Evolutionary conservation across 2,329 filamentous ascomycete species (phyloP).

Genomic region (Lachnellula suecica): DNA sequence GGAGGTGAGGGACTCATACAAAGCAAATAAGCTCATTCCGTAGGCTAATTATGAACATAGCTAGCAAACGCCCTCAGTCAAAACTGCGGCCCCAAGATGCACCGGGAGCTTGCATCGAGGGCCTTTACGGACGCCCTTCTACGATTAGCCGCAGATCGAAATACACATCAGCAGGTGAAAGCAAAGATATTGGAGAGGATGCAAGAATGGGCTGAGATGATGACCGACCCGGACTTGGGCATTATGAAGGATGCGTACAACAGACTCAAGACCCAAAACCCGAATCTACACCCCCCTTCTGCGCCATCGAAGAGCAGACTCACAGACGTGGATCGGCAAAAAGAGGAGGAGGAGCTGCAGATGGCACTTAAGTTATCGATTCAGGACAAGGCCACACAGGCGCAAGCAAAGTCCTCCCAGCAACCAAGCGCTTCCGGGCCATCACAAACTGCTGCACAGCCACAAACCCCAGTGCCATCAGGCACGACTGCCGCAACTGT

Average conservation of each 20-base stretch:
- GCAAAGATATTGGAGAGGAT: conserved; percentile 95
- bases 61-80: conserved; percentile 71
- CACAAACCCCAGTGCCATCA: conserved; percentile 64
- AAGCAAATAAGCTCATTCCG: not conserved
- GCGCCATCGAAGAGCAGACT: conserved; percentile 92
- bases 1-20: conserved; percentile 44
- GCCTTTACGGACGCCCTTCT: conserved; percentile 88
- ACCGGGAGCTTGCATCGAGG: conserved; percentile 69
- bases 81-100: conserved; percentile 68
- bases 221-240: conserved; percentile 85
- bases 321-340: conserved; percentile 84
- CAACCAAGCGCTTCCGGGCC: conserved; percentile 38
- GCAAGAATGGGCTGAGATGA: conserved; percentile 96
- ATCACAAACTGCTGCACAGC: conserved; percentile 37
- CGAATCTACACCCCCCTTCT: conserved; percentile 85
- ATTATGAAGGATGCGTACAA: conserved; percentile 97
- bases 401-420: conserved; percentile 39
- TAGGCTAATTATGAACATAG: conserved; percentile 35
- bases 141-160: conserved; percentile 88
- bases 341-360: conserved; percentile 95
- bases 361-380: conserved; percentile 92
- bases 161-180: conserved; percentile 95
- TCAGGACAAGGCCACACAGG: conserved; percentile 75
- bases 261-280: conserved; percentile 81
- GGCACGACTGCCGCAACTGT: conserved; percentile 96